Conservation (phyloP, 2,329 filamentous ascomycete genomes). For the Fusarium sp. region DNA sequence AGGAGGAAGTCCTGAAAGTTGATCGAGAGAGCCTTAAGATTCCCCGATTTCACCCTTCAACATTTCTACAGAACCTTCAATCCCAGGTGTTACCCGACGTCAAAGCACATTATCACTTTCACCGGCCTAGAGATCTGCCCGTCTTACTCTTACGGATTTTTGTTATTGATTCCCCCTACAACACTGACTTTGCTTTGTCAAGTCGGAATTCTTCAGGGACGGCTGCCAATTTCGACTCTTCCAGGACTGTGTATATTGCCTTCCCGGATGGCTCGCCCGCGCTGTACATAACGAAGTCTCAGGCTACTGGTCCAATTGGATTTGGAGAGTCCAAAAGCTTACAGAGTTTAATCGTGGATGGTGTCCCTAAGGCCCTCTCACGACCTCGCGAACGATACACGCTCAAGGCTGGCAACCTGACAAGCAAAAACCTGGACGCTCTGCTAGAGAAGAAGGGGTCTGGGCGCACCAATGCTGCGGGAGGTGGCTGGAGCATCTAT, state of each 20-base stretch:
- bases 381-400: conserved; percentile 77
- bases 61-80: conserved; percentile 81
- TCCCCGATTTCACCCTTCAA: conserved; percentile 82
- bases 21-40: conserved; percentile 61
- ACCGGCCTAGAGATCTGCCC: conserved; percentile 74
- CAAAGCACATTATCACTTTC: conserved; percentile 85
- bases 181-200: conserved; percentile 63
- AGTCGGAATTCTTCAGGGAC: conserved; percentile 44
- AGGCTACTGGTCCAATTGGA: conserved; percentile 54
- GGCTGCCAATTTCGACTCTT: conserved; percentile 67
- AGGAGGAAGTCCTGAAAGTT: conserved; percentile 53
- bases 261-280: conserved; percentile 85
- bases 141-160: conserved; percentile 82
- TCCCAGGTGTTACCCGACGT: conserved; percentile 79
- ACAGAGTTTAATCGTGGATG: conserved; percentile 77
- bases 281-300: conserved; percentile 72
- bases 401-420: conserved; percentile 73
- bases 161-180: conserved; percentile 84
- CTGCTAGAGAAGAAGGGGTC: conserved; percentile 76
- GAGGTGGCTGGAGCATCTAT: conserved; percentile 84
- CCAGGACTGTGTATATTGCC: conserved; percentile 80
- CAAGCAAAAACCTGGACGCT: conserved; percentile 76
- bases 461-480: conserved; percentile 75
- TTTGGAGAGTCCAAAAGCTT: conserved; percentile 70
- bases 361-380: conserved; percentile 85